A percentile compares a stretch with the other conserved stretches of the same genome.
phyloP scores from a whole-genome alignment of 352 stramenopile species.

The Pythium sukuiense region DNA sequence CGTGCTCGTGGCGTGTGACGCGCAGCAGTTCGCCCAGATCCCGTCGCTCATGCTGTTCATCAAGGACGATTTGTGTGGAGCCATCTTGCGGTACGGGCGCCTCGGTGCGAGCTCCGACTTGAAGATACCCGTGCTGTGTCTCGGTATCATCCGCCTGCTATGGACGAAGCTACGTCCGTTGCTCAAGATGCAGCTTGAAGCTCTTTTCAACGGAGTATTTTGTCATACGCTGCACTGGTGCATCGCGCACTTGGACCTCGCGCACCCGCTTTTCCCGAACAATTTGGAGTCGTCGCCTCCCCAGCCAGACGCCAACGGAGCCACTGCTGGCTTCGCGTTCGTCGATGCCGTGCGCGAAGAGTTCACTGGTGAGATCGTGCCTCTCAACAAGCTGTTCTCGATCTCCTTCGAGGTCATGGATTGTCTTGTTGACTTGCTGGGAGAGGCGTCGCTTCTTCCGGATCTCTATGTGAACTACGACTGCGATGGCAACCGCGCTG shows the following conservation, averaged over 20 bases:
- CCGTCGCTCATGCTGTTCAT: slow-evolving; percentile 80
- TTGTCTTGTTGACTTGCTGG: slow-evolving; percentile 95
- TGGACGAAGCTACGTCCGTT: slow-evolving; percentile 70
- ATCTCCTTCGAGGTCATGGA: slow-evolving; percentile 85
- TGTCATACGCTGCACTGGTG: slow-evolving; percentile 71
- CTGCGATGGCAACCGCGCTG: slow-evolving; percentile 96
- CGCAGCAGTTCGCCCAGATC: slow-evolving; percentile 42
- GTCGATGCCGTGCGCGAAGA: slow-evolving; percentile 62
- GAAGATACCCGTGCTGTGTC: slow-evolving; percentile 57
- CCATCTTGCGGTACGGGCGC: slow-evolving; percentile 68
- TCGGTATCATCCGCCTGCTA: slow-evolving; percentile 66
- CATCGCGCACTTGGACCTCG: slow-evolving; percentile 59
- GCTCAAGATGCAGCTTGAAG: slow-evolving; percentile 84
- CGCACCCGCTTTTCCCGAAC: slow-evolving; percentile 58
- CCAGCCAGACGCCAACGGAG: not conserved
- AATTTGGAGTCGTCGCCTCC: slow-evolving; percentile 23
- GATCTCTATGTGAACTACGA: slow-evolving; percentile 99
- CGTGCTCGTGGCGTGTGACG: slow-evolving; percentile 55
- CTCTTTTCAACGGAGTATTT: slow-evolving; percentile 71
- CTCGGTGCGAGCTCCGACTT: slow-evolving; percentile 58
- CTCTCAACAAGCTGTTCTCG: slow-evolving; percentile 50
- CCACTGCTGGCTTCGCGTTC: not conserved
- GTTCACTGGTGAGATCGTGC: slow-evolving; percentile 59
- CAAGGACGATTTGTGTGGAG: slow-evolving; percentile 81
- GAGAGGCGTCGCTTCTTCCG: slow-evolving; percentile 93